Evolutionary conservation across 805 yeast species (phyloP).

Genomic region (Debaryomyces castellii): DNA sequence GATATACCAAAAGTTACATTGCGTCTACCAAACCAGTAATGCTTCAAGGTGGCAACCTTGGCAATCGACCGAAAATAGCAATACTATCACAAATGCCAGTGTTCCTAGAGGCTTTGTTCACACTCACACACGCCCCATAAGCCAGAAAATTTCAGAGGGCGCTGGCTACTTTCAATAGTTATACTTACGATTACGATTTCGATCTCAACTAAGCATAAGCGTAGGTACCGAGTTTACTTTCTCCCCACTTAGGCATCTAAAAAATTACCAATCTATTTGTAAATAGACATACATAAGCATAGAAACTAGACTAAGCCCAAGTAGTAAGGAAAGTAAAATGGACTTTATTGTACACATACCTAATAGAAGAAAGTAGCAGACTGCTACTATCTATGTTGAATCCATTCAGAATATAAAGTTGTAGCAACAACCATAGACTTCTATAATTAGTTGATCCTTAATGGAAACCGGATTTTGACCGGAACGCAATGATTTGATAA

Average conservation of each 20-base stretch:
- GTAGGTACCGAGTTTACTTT: not conserved
- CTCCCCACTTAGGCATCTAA: not conserved
- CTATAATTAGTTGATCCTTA: not conserved
- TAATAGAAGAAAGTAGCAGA: not conserved
- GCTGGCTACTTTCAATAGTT: not conserved
- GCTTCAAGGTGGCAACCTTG: not conserved
- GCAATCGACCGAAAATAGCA: not conserved
- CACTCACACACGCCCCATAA: not conserved
- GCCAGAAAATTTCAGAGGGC: not conserved
- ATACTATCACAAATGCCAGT: not conserved
- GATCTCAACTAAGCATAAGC: not conserved
- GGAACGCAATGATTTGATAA: not conserved
- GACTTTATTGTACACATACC: no score
- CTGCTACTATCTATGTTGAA: not conserved
- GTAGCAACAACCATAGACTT: not conserved
- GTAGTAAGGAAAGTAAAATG: no score
- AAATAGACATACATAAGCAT: no score
- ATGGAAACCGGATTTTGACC: not conserved
- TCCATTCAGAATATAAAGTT: no score
- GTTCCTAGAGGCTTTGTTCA: not conserved
- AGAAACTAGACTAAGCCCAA: no score
- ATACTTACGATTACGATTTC: not conserved
- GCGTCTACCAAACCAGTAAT: not conserved
- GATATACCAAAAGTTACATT: not conserved
- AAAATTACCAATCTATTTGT: not conserved